Conservation (phyloP, 176 grass and related monocot species). For the Zea mays region DNA sequence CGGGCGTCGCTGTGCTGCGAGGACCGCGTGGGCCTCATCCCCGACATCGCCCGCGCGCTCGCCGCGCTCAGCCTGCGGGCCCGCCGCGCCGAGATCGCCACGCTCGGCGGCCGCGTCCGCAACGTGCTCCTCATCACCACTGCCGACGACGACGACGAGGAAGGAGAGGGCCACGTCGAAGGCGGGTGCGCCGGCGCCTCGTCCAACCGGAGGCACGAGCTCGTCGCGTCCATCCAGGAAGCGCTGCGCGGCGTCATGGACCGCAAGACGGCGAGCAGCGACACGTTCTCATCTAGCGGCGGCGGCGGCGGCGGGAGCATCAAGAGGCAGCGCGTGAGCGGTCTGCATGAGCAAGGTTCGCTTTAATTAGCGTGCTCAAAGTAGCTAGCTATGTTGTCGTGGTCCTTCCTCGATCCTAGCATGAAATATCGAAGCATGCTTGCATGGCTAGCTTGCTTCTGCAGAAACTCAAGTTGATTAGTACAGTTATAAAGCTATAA, state of each 20-base stretch:
- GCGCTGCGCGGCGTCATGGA: slow-evolving; percentile 78
- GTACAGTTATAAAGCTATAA: slow-evolving; percentile 55
- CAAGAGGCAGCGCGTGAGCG: slow-evolving; percentile 80
- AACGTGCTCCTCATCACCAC: slow-evolving; percentile 75
- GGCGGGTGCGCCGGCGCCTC: neutral
- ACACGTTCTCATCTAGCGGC: slow-evolving; percentile 53
- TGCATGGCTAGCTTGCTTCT: slow-evolving; percentile 29
- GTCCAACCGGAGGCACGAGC: slow-evolving; percentile 45
- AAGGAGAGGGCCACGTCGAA: neutral
- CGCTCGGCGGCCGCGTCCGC: slow-evolving; percentile 83
- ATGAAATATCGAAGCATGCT: slow-evolving; percentile 44
- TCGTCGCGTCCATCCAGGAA: slow-evolving; percentile 70
- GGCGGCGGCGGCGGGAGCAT: slow-evolving; percentile 41
- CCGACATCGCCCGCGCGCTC: slow-evolving; percentile 69
- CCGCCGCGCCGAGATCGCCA: slow-evolving; percentile 78
- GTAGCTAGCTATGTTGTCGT: too few relatives aligned
- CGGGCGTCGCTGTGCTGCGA: slow-evolving; percentile 85
- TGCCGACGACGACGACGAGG: slow-evolving; percentile 20
- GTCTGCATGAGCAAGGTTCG: slow-evolving; percentile 64
- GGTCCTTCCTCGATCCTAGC: slow-evolving; percentile 13
- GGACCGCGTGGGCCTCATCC: slow-evolving; percentile 76
- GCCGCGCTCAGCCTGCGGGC: slow-evolving; percentile 62
- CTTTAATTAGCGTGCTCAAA: slow-evolving; percentile 36
- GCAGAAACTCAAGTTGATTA: slow-evolving; percentile 24
- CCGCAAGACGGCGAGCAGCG: slow-evolving; percentile 43